These are phyloP conservation scores for Dothistroma pini DNA, from an alignment of 2,329 filamentous ascomycete species.

Conservation along the genomic window DNA sequence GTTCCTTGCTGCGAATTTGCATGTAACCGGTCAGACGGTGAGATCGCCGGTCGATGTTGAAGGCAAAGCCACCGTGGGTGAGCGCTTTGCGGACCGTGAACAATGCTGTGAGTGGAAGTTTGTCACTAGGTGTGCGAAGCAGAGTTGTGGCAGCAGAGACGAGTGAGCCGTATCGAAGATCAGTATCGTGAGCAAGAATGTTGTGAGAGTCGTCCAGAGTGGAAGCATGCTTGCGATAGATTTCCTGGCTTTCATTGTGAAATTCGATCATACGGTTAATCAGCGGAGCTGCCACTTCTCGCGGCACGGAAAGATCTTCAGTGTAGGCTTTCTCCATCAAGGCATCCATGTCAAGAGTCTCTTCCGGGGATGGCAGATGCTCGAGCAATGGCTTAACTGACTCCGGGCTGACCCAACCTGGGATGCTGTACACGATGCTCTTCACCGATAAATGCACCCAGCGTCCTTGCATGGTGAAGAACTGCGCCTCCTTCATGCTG, in stretches of 20 bases:
- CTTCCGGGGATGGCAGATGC: conserved; percentile 47
- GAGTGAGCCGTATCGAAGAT: conserved; percentile 47
- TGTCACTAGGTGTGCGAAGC: conserved; percentile 29
- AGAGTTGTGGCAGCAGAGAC: conserved; percentile 45
- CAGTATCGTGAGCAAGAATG: conserved; percentile 42
- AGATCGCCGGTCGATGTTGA: conserved; percentile 52
- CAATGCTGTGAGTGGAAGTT: conserved; percentile 42
- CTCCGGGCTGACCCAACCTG: conserved; percentile 45
- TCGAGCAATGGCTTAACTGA: conserved; percentile 47
- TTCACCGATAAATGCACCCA: conserved; percentile 42
- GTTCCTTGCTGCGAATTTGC: conserved; percentile 56
- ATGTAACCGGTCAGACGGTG: conserved; percentile 57
- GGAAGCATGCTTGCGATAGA: conserved; percentile 46
- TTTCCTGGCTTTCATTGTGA: conserved; percentile 42
- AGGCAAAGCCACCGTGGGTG: conserved; percentile 57
- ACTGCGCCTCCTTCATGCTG: conserved; percentile 39
- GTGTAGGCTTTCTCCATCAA: conserved; percentile 36
- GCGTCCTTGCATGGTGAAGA: conserved; percentile 49
- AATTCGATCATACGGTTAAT: conserved; percentile 44
- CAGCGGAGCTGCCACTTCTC: conserved; percentile 44
- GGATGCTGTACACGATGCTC: conserved; percentile 48
- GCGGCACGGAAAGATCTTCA: conserved; percentile 43
- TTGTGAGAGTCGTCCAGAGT: conserved; percentile 50
- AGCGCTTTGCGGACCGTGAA: conserved; percentile 70
- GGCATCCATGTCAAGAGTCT: conserved; percentile 29